These are phyloP conservation scores for Talaromyces funiculosus DNA, from an alignment of 2,329 filamentous ascomycete genomes.

Conservation along the genomic window DNA sequence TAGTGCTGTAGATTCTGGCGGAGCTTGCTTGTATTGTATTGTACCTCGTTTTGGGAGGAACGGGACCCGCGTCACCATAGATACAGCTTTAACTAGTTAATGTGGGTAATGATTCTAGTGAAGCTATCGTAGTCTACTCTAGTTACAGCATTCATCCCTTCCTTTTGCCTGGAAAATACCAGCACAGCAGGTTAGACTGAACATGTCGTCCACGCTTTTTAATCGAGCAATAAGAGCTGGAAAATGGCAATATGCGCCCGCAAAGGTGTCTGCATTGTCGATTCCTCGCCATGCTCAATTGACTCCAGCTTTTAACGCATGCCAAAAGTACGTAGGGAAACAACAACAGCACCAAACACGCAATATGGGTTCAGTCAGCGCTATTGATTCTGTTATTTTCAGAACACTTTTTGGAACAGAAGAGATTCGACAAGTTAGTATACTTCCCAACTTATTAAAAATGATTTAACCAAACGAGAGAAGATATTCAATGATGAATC, in stretches of 20 bases:
- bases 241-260: not conserved
- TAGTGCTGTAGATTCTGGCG: not conserved
- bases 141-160: not conserved
- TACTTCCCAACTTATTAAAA: not conserved
- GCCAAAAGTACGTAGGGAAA: slow-evolving; percentile 1
- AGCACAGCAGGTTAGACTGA: not conserved
- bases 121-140: not conserved
- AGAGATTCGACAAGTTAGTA: slow-evolving; percentile 38
- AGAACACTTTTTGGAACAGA: slow-evolving; percentile 49
- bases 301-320: not conserved
- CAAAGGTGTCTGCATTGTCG: not conserved
- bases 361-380: slow-evolving; percentile 38
- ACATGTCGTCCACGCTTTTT: not conserved
- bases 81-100: not conserved
- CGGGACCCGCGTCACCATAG: not conserved
- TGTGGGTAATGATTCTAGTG: not conserved
- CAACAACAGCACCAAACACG: not conserved
- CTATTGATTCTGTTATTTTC: slow-evolving; percentile 48
- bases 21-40: not conserved
- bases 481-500: slow-evolving; percentile 47
- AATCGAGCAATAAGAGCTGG: not conserved
- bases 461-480: not conserved
- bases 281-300: not conserved
- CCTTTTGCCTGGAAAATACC: not conserved
- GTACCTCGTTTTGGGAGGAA: not conserved